Evolutionary conservation across 768 basidiomycete genomes (phyloP).

Genomic region (Lactarius sanguifluus): DNA sequence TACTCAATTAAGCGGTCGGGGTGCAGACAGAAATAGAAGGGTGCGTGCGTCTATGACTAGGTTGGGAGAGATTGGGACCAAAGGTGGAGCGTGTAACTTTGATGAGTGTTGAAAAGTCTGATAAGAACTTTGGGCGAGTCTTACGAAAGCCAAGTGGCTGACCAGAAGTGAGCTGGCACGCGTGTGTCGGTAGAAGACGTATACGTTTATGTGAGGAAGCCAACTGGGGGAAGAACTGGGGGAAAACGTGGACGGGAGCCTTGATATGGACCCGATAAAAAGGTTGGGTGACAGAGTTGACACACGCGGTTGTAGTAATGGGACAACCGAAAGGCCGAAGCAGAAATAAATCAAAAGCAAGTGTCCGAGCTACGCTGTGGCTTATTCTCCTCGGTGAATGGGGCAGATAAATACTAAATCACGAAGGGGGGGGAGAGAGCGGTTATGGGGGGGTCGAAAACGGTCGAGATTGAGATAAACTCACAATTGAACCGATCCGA

Average conservation of each 20-base stretch:
- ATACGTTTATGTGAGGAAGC: not conserved
- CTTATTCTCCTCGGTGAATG: not conserved
- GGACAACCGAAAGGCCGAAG: constrained; percentile 6
- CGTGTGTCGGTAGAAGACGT: not conserved
- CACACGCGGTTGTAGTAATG: not conserved
- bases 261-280: constrained; percentile 23
- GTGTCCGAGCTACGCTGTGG: constrained; percentile 1
- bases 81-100: constrained; percentile 10
- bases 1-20: constrained; percentile 13
- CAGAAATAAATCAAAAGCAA: constrained; percentile 2
- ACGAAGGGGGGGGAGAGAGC: not conserved
- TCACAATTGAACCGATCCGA: constrained; percentile 9
- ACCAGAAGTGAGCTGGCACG: constrained; percentile 25
- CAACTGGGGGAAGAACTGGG: constrained; percentile 2
- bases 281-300: constrained; percentile 8
- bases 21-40: constrained; percentile 16
- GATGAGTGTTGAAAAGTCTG: constrained; percentile 9
- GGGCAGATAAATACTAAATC: not conserved
- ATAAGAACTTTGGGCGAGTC: constrained; percentile 16
- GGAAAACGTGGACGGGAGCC: constrained; percentile 11
- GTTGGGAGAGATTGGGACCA: constrained; percentile 4
- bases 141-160: constrained; percentile 25
- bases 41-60: not conserved
- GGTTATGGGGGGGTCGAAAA: not conserved
- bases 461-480: constrained; percentile 14